Base-by-base conservation (phyloP, 108 stramenopile genomes). In the Nannochloropsis oceanica region DNA sequence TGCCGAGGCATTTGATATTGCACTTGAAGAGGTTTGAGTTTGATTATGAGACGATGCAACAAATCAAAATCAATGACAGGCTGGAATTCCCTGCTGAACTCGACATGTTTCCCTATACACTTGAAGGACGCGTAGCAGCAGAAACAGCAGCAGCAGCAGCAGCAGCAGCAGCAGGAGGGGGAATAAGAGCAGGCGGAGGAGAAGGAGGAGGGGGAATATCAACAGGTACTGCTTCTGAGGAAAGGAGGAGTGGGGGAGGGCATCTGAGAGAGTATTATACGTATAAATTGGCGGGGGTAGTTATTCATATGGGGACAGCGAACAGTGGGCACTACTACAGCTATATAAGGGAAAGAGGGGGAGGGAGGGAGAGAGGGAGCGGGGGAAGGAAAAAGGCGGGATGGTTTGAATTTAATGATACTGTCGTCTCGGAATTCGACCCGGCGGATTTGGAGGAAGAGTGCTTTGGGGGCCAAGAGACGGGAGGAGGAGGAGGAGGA, bases 11-110 rank as follows among this genome's bases (percentile, higher is more conserved):
- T 22, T 85, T 93, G 44, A 83, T 93, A 25, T 34, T 93, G 14
- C 93, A 93, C 85, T 87, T 93, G 42, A 93, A 93, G 88, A 87
- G 93, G 18, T 93, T 94, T 81, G 92, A 93, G 80, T 93, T 93
- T 42, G 89, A 91, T 46, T 79, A 90, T 14, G 90, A 89, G 44
- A 89, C 86, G n/a, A 87, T 92, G 27, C 79, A 43, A 20, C 84
- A 84, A 34, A 80, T 84, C 26, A 92, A 92, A 80, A 79, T 91
- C 14, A 92, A 92, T 80, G 84, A 87, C 50, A 44, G 73, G 43
- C 89, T 90, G 34, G 89, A 88, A 73, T 92, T 92, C 80, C 92
- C 92, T 12, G 8, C 79, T 20, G 80, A 85, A 14, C 85, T 92
- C 3, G 83, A 91, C 85, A 84, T 92, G 86, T 43, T 26, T 27